Evolutionary conservation across 1,284 basidiomycete genomes (phyloP).

Genomic region (Salmacisia buchloeana): DNA sequence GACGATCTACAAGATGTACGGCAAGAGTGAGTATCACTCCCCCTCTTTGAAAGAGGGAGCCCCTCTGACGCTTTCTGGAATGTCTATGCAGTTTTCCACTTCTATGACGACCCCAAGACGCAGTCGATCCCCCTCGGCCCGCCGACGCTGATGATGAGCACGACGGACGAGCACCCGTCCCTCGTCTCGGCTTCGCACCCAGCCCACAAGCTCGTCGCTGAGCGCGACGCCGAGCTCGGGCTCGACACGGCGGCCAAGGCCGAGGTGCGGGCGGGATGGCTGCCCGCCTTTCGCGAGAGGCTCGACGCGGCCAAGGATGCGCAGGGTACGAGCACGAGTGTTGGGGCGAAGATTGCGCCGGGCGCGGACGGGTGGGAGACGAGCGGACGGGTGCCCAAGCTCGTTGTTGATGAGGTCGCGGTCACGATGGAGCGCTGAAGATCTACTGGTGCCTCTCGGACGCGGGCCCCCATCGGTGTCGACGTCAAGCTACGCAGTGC

Average conservation of each 20-base stretch:
- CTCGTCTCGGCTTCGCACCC: neutral
- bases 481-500: no score
- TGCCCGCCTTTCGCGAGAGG: neutral
- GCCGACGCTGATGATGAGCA: slow-evolving; percentile 26
- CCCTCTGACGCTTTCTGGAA: neutral
- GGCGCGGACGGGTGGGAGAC: slow-evolving; percentile 20
- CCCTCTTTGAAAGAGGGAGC: neutral
- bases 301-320: slow-evolving; percentile 10
- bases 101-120: neutral
- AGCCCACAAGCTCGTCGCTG: slow-evolving; percentile 5
- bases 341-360: slow-evolving; percentile 9
- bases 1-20: slow-evolving; percentile 21
- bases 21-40: neutral
- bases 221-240: slow-evolving; percentile 15
- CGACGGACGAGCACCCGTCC: slow-evolving; percentile 5
- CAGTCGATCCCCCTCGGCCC: slow-evolving; percentile 16
- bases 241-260: slow-evolving; percentile 21
- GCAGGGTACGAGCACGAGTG: neutral
- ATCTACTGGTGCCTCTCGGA: no score
- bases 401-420: slow-evolving; percentile 7
- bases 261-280: slow-evolving; percentile 13
- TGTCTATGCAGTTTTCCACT: slow-evolving; percentile 8
- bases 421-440: neutral
- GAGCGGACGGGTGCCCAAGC: slow-evolving; percentile 17
- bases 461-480: no score